Conservation (phyloP, 192 early-diverging fungal genomes). For the Entomortierella parvispora region DNA sequence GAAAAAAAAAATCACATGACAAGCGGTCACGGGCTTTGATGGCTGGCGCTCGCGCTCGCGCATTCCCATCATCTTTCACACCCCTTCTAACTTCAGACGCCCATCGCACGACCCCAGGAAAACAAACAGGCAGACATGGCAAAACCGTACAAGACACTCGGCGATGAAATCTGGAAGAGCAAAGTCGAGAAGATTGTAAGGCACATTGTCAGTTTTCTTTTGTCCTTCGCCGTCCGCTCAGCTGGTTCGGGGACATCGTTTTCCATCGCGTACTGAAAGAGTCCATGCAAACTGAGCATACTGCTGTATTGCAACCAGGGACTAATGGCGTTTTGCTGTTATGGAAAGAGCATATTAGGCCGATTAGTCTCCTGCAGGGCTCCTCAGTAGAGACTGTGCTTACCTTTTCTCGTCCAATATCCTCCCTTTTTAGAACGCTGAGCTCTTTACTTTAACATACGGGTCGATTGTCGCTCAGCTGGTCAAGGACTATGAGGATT, state of each 20-base stretch:
- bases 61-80: not conserved
- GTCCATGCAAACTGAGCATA: too few species aligned
- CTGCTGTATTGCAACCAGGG: too few species aligned
- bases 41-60: too few species aligned
- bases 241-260: too few species aligned
- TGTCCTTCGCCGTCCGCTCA: not conserved
- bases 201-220: too few species aligned
- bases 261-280: too few species aligned
- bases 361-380: too few species aligned
- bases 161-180: conserved; percentile 96
- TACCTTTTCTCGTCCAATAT: too few species aligned
- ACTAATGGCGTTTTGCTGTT: too few species aligned
- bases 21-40: not conserved
- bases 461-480: conserved; percentile 96
- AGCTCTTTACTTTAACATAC: conserved; percentile 98
- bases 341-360: too few species aligned
- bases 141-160: conserved; percentile 81
- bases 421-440: conserved; percentile 70
- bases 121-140: conserved; percentile 32
- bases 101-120: not conserved
- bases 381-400: too few species aligned
- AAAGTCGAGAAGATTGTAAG: conserved; percentile 94
- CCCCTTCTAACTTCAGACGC: not conserved
- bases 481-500: conserved; percentile 94
- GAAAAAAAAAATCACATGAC: too few species aligned